Conservation (phyloP, 2,329 filamentous ascomycete species). For the Plectosphaerella plurivora region DNA sequence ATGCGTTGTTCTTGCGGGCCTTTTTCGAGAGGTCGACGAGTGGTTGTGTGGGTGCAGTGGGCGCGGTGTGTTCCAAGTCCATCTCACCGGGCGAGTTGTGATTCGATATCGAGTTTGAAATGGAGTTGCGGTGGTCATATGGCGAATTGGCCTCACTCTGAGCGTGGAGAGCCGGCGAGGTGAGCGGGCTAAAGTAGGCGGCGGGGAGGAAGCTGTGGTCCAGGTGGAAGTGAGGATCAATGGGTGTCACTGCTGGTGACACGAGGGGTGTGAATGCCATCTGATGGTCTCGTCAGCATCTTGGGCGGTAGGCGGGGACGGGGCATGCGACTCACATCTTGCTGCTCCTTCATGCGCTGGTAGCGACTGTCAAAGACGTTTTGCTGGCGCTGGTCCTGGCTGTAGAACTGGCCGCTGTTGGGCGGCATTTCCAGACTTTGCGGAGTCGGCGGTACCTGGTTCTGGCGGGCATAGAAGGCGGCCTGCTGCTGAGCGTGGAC, state of each 20-base stretch:
- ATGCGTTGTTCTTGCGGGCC: slow-evolving; percentile 44
- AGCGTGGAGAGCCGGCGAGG: slow-evolving; percentile 73
- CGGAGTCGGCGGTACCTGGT: slow-evolving; percentile 72
- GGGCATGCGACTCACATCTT: slow-evolving; percentile 46
- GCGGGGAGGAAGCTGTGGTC: slow-evolving; percentile 59
- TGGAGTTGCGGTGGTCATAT: slow-evolving; percentile 40
- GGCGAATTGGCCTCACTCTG: slow-evolving; percentile 51
- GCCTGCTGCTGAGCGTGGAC: slow-evolving; percentile 34
- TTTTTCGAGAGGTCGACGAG: slow-evolving; percentile 49
- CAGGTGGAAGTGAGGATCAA: slow-evolving; percentile 65
- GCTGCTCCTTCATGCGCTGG: slow-evolving; percentile 63
- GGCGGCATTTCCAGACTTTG: slow-evolving; percentile 74
- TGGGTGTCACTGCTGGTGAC: slow-evolving; percentile 77
- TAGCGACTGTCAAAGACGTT: slow-evolving; percentile 61
- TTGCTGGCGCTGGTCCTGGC: slow-evolving; percentile 52
- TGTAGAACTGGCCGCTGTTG: slow-evolving; percentile 54
- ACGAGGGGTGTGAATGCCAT: slow-evolving; percentile 77
- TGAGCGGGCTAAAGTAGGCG: slow-evolving; percentile 78
- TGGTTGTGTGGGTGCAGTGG: slow-evolving; percentile 23
- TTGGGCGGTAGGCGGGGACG: neutral
- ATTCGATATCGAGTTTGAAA: slow-evolving; percentile 34
- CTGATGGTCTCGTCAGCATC: slow-evolving; percentile 33
- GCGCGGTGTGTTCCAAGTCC: slow-evolving; percentile 40
- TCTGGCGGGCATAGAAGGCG: slow-evolving; percentile 35
- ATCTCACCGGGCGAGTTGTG: slow-evolving; percentile 52